Conservation (phyloP, 2,329 filamentous ascomycete genomes). For the Aspergillus alliaceus region DNA sequence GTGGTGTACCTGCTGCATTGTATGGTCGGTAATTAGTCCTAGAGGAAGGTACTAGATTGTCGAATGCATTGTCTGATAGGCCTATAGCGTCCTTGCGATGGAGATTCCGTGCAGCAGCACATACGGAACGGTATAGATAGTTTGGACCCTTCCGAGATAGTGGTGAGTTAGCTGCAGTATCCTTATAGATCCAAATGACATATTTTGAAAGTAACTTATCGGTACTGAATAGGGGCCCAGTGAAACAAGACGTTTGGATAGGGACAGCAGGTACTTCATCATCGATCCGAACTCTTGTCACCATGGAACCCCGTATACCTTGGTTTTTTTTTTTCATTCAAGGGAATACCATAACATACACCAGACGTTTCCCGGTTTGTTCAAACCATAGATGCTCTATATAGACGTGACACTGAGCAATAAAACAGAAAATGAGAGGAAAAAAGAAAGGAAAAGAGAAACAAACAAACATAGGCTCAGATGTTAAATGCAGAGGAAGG, state of each 20-base stretch:
- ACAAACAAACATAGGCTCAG: background rate
- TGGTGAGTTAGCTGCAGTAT: background rate
- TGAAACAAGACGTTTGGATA: slow-evolving; percentile 8
- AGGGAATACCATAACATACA: slow-evolving; percentile 16
- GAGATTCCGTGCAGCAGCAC: background rate
- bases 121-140: too few relatives aligned
- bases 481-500: slow-evolving; percentile 11
- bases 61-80: background rate
- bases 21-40: background rate
- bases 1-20: background rate
- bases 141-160: background rate
- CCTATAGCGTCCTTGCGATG: background rate
- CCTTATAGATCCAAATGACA: background rate
- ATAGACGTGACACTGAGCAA: slow-evolving; percentile 16
- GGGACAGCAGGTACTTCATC: background rate
- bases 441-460: slow-evolving; percentile 2
- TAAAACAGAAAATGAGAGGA: slow-evolving; percentile 6
- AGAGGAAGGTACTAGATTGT: background rate
- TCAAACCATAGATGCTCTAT: slow-evolving; percentile 23
- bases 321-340: slow-evolving; percentile 9
- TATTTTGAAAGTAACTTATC: background rate
- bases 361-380: slow-evolving; percentile 9
- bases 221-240: background rate
- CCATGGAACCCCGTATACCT: slow-evolving; percentile 1
- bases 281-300: background rate